Evolutionary conservation across 306 rosid species (phyloP).

Genomic region (Herpetospermum pedunculosum): DNA sequence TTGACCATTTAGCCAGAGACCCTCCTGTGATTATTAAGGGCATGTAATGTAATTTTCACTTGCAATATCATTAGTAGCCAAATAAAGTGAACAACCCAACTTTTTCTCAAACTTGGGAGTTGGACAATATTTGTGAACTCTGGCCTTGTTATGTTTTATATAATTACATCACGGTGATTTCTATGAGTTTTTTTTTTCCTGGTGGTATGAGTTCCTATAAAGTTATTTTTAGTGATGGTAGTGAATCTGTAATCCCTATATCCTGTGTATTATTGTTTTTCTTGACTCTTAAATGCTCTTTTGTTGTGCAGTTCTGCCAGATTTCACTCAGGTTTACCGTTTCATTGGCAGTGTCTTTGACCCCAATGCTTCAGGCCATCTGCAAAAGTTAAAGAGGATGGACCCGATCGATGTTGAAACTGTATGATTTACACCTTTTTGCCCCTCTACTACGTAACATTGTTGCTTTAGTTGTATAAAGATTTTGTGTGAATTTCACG

Average conservation of each 20-base stretch:
- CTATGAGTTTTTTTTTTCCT: background rate
- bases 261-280: background rate
- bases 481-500: background rate
- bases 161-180: too few species aligned
- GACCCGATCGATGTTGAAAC: conserved; percentile 92
- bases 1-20: background rate
- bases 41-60: background rate
- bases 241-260: background rate
- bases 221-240: background rate
- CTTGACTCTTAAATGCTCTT: conserved; percentile 2
- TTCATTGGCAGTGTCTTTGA: conserved; percentile 97
- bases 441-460: background rate
- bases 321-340: conserved; percentile 70
- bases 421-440: conserved; percentile 23
- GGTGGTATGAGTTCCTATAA: background rate
- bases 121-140: background rate
- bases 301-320: conserved; percentile 78
- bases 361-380: conserved; percentile 54
- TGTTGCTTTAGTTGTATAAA: background rate
- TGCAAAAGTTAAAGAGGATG: conserved; percentile 73
- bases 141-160: background rate
- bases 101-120: background rate
- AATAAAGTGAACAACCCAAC: background rate
- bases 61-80: background rate
- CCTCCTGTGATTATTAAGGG: background rate